Conservation (phyloP, 108 stramenopile genomes). For the Poteriospumella lacustris region DNA sequence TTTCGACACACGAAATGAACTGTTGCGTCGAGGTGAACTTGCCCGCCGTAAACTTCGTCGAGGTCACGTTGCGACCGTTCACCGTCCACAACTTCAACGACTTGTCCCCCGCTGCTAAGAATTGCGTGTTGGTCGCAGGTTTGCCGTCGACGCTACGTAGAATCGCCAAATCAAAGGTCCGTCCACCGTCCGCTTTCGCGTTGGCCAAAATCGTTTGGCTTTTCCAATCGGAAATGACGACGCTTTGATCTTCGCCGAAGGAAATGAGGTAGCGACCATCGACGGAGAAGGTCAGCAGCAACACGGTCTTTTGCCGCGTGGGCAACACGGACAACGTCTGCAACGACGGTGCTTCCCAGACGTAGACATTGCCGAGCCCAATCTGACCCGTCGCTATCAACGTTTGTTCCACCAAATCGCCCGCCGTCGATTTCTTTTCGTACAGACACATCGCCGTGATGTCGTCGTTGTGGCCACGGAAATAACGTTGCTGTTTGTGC, state of each 20-base stretch:
- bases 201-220: neutral
- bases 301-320: conserved; percentile 4
- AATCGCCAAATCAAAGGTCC: neutral
- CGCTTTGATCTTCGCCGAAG: neutral
- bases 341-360: conserved; percentile 21
- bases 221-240: conserved; percentile 19
- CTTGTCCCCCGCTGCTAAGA: conserved; percentile 17
- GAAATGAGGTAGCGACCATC: neutral
- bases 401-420: no score
- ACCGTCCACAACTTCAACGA: neutral
- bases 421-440: neutral
- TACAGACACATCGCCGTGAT: neutral
- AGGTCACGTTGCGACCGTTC: neutral
- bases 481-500: neutral
- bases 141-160: neutral
- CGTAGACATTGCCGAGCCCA: conserved; percentile 6
- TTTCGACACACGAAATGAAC: neutral
- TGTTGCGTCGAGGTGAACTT: neutral
- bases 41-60: conserved; percentile 11
- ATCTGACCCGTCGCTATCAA: conserved; percentile 20
- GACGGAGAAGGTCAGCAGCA: neutral
- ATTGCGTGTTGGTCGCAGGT: neutral
- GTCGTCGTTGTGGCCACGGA: conserved; percentile 22
- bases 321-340: neutral
- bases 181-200: neutral